Evolutionary conservation across 371 early-diverging fungal genomes (phyloP), one percentile per base, ranked within the genome.

Genomic region (Haplosporangium sp.): DNA sequence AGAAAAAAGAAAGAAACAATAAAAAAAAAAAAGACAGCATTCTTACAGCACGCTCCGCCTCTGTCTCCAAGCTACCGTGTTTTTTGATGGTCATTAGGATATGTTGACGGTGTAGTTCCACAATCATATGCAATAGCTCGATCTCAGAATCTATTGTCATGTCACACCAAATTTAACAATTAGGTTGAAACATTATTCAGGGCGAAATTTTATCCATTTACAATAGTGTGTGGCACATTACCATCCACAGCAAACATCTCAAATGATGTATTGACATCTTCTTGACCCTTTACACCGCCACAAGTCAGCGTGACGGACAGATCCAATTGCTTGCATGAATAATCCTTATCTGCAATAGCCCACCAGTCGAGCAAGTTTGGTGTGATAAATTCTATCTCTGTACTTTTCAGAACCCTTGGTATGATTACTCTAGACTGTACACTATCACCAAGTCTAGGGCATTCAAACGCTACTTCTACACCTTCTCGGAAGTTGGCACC

Each of bases 331-430:
- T 57, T 62, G 27, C 45, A 40, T 10, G 68, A 34, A 15, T 19
- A 20, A 1, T 37, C 39, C 13, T 34, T 45, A 3, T 56, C 65
- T 11, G 55, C 57, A 0, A 62, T 37, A 4, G 50, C 58, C 68
- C 71, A 76, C 76, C 79, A 79, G 50, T 79, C 79, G 9, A 79
- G 67, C 6, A 79, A 19, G 37, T 60, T 59, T 11, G 79, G 79
- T 11, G 64, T 47, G 15, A 65, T 39, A 40, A 74, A 15, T 52
- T 74, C 79, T 64, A 79, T 65, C 61, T 74, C 74, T 15, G 79
- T 74, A 42, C 65, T 74, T 47, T 67, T 65, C 39, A 64, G 71
- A 3, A 79, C 68, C 34, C 45, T 45, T 4, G 79, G 79, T 35
- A 48, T 74, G 19, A 79, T 34, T 20, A 68, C 47, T 35, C 74